Base-by-base conservation (phyloP, 202 grass and related monocot genomes). In the Bolboschoenoplectus hybrid region DNA sequence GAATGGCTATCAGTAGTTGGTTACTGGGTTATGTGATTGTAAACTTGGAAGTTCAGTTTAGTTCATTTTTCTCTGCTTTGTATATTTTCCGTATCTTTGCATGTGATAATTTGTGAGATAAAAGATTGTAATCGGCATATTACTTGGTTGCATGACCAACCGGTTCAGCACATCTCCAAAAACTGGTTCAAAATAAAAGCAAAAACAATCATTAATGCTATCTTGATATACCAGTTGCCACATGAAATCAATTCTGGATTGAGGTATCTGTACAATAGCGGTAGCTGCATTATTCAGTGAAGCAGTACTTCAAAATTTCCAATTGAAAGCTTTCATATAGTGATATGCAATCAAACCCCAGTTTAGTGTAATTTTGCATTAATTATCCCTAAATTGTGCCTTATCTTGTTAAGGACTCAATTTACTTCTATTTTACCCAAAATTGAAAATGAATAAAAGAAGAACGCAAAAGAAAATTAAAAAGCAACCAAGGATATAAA, bases 31-130 rank as follows among this genome's bases (percentile, higher is more conserved):
- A 19, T 56, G 81, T 53, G 65, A 83, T 84, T 84, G 65, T 84
- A 84, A 84, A 60, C 75, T 80, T 80, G 75, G 75, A 60, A 79
- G 75, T 80, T 41, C 52, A 80, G 75, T 79, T 79, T 79, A 79
- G 74, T 80, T 80, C 35, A 80, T 80, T 40, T 78, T 60, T 26
- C 35, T 60, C 53, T 80, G 52, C 7, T 60, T 80, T 80, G 75
- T 80, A 80, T 43, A 58, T 58, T 40, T 80, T 43, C 6, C 0
- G 53, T 57, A n/a, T 41, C 34, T 57, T 60, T 80, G 20, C 34
- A 41, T 80, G 14, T 11, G 14, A 41, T 60, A 60, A 58, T 60
- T 80, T 9, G 75, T 80, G 75, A 36, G 12, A 58, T 57, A 80
- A 16, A 80, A 60, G 0, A n/a, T 60, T 79, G 41, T 41, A 57